Conservation (phyloP, 2,329 filamentous ascomycete genomes). For the Amylocarpus encephaloides region DNA sequence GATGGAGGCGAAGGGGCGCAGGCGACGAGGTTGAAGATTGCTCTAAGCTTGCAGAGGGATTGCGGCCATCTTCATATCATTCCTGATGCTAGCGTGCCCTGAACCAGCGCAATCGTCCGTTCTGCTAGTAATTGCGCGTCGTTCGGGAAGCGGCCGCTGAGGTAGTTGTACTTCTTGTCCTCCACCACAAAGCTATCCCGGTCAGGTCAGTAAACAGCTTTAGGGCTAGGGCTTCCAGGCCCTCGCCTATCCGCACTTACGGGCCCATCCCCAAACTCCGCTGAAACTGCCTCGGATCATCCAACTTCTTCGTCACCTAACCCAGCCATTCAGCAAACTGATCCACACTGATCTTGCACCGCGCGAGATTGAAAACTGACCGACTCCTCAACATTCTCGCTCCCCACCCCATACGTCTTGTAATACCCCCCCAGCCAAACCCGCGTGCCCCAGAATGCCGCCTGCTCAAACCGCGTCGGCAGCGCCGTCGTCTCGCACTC, state of each 20-base stretch:
- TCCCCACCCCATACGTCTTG: constrained; percentile 48
- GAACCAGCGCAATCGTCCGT: constrained; percentile 37
- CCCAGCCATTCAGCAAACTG: neutral
- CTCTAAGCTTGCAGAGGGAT: no score
- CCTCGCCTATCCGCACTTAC: constrained; percentile 32
- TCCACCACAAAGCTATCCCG: constrained; percentile 41
- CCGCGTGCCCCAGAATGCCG: constrained; percentile 43
- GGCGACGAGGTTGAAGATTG: no score
- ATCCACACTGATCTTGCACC: neutral
- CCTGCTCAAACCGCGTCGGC: constrained; percentile 43
- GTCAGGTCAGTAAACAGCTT: neutral
- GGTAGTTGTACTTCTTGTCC: constrained; percentile 43
- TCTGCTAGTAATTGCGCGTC: constrained; percentile 39
- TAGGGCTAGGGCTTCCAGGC: no score
- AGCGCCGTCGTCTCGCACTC: constrained; percentile 42
- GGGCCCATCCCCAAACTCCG: constrained; percentile 37
- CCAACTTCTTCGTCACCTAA: constrained; percentile 40
- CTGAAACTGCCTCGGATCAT: constrained; percentile 40
- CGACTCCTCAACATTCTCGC: constrained; percentile 41
- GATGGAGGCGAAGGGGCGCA: no score
- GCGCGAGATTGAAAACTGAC: constrained; percentile 33
- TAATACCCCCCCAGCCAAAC: constrained; percentile 48
- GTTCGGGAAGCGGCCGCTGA: constrained; percentile 41
- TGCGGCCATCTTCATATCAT: no score
- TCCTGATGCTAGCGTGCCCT: constrained; percentile 22